Evolutionary conservation across 192 early-diverging fungal species (phyloP).

Genomic region (Mortierella antarctica): DNA sequence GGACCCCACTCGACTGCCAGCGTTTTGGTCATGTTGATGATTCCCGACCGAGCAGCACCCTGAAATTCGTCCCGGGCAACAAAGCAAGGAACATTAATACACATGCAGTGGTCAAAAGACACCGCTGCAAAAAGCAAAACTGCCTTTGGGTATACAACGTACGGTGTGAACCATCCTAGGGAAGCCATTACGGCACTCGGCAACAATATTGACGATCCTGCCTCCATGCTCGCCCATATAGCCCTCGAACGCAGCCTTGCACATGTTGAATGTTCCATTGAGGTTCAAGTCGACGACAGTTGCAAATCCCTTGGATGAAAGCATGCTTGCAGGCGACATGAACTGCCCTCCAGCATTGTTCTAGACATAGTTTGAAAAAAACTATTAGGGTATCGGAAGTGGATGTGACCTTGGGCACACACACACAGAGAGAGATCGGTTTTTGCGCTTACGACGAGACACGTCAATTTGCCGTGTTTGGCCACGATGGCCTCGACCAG

Average conservation of each 20-base stretch:
- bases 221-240: conserved; percentile 57
- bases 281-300: conserved; percentile 64
- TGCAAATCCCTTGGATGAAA: conserved; percentile 46
- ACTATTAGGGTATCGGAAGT: neutral
- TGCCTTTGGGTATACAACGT: neutral
- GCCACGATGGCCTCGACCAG: conserved; percentile 44
- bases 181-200: conserved; percentile 58
- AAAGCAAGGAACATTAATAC: no score
- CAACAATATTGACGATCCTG: conserved; percentile 61
- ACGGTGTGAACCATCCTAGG: conserved; percentile 56
- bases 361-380: neutral
- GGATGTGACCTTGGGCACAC: neutral
- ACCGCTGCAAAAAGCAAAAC: neutral
- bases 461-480: conserved; percentile 49
- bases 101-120: neutral
- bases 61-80: conserved; percentile 3
- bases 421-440: neutral
- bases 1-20: conserved; percentile 63
- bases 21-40: conserved; percentile 66
- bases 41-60: conserved; percentile 63
- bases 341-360: conserved; percentile 54
- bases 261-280: conserved; percentile 63
- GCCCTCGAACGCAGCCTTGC: conserved; percentile 57
- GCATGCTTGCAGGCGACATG: conserved; percentile 47
- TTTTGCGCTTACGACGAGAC: conserved; percentile 23